phyloP scores from a whole-genome alignment of 495 filamentous ascomycete genomes.

The Daldinia vernicosa region DNA sequence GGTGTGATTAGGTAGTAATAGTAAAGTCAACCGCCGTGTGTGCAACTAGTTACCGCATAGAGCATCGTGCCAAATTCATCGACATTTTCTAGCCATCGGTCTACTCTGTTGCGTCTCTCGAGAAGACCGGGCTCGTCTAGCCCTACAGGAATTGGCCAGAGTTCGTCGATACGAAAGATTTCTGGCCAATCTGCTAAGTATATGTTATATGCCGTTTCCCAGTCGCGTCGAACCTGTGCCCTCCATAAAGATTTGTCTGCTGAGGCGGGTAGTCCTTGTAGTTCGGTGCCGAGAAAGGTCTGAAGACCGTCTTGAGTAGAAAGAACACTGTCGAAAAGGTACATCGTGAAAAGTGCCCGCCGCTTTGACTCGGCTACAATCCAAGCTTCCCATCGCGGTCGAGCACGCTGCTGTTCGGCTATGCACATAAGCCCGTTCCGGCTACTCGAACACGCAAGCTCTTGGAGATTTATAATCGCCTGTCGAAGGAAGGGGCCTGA shows the following conservation, averaged over 20 bases:
- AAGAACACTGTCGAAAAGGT: slow-evolving; percentile 58
- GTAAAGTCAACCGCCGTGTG: slow-evolving; percentile 46
- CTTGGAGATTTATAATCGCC: slow-evolving; percentile 58
- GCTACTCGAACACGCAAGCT: slow-evolving; percentile 52
- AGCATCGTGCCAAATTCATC: slow-evolving; percentile 62
- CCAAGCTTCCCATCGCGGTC: slow-evolving; percentile 61
- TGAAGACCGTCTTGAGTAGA: slow-evolving; percentile 54
- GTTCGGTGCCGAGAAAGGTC: slow-evolving; percentile 56
- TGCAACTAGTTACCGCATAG: slow-evolving; percentile 56
- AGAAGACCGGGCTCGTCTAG: slow-evolving; percentile 41
- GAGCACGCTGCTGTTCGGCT: slow-evolving; percentile 49
- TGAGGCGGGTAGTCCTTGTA: slow-evolving; percentile 52
- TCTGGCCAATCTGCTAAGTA: slow-evolving; percentile 52
- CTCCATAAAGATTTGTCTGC: slow-evolving; percentile 52
- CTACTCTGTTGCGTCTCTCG: slow-evolving; percentile 48
- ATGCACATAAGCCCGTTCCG: slow-evolving; percentile 54
- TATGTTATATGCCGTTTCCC: slow-evolving; percentile 56
- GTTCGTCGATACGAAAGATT: slow-evolving; percentile 54
- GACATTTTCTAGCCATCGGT: slow-evolving; percentile 55
- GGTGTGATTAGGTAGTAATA: neutral
- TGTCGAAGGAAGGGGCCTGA: slow-evolving; percentile 46
- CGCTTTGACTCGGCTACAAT: slow-evolving; percentile 57
- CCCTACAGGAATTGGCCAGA: slow-evolving; percentile 53
- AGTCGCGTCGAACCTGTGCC: slow-evolving; percentile 45
- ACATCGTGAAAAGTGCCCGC: slow-evolving; percentile 59